Percentiles rank a stretch among this genome's conserved stretches.
phyloP scores from a whole-genome alignment of 2,329 filamentous ascomycete genomes.

The Colletotrichum orchidophilum region DNA sequence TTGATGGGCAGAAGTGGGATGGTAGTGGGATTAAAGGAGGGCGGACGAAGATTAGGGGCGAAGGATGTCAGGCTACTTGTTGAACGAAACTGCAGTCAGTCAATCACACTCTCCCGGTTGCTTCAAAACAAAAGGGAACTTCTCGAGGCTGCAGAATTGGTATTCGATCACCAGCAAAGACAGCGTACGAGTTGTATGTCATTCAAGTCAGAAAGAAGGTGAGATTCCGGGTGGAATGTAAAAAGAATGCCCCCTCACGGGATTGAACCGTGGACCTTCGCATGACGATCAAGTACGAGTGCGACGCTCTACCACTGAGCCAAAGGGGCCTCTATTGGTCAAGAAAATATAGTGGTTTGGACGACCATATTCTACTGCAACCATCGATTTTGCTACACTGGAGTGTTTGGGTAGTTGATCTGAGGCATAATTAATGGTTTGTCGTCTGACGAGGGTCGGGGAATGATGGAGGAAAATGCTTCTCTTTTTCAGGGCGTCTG shows the following conservation, averaged over 20 bases:
- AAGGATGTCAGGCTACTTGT: not conserved
- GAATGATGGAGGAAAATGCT: no score
- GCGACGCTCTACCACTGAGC: constrained; percentile 35
- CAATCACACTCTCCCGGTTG: not conserved
- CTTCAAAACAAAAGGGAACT: no score
- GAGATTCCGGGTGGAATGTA: accelerated
- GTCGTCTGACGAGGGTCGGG: no score
- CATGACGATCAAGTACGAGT: constrained; percentile 25
- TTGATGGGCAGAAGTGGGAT: not conserved
- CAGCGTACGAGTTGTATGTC: no score
- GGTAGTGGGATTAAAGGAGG: not conserved
- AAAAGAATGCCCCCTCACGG: constrained; percentile 28
- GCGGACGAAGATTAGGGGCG: not conserved
- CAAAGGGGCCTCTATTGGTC: constrained; percentile 9
- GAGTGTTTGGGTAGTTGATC: no score
- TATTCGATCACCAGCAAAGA: not conserved
- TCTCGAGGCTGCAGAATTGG: no score
- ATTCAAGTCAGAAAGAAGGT: not conserved
- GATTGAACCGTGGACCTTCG: constrained; percentile 35
- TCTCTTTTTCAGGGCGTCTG: no score
- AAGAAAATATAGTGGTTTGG: accelerated
- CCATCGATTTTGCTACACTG: no score
- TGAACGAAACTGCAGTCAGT: not conserved
- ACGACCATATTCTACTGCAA: not conserved
- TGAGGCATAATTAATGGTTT: no score